A percentile compares a stretch with the other conserved stretches of the same genome.
Conservation (phyloP, 768 basidiomycete genomes). For the Postia placenta region DNA sequence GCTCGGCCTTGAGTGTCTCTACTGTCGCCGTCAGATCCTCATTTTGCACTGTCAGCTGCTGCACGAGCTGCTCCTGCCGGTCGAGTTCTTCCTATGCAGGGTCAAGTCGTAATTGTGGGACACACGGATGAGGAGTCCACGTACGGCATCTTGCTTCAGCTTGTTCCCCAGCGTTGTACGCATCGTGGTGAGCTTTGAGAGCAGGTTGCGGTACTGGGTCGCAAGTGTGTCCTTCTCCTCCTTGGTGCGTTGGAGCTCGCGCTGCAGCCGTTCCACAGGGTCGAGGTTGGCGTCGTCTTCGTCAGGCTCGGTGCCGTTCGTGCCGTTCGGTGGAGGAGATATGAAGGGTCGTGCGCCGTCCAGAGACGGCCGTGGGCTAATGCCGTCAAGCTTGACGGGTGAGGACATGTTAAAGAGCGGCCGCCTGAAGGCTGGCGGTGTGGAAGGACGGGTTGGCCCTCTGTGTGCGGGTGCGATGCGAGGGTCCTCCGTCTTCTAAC, state of each 20-base stretch:
- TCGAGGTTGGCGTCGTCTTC: conserved; percentile 35
- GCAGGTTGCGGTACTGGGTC: conserved; percentile 77
- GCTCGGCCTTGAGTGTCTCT: conserved; percentile 75
- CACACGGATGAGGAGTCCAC: conserved; percentile 16
- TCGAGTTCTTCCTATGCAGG: conserved; percentile 91
- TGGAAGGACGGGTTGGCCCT: too few species aligned
- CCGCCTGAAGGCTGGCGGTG: too few species aligned
- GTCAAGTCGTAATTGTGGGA: conserved; percentile 6
- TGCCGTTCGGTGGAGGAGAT: conserved; percentile 21
- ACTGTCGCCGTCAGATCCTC: conserved; percentile 67
- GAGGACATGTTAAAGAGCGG: too few species aligned
- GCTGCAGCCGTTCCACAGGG: conserved; percentile 54
- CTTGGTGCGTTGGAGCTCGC: conserved; percentile 66
- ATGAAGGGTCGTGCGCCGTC: conserved; percentile 18
- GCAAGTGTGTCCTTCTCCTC: conserved; percentile 89
- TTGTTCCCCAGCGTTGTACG: conserved; percentile 90
- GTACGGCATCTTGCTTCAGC: conserved; percentile 91
- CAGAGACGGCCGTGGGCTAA: conserved; percentile 19
- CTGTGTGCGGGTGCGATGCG: too few species aligned
- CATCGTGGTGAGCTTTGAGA: conserved; percentile 90
- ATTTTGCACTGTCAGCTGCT: conserved; percentile 71
- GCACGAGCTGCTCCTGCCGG: conserved; percentile 79
- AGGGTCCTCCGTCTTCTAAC: too few species aligned
- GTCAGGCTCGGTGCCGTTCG: conserved; percentile 16
- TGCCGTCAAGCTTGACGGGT: too few species aligned